Evolutionary conservation across 495 filamentous ascomycete genomes (phyloP), one percentile per base, ranked within the genome.

Genomic region (Bryoglossum gracile): DNA sequence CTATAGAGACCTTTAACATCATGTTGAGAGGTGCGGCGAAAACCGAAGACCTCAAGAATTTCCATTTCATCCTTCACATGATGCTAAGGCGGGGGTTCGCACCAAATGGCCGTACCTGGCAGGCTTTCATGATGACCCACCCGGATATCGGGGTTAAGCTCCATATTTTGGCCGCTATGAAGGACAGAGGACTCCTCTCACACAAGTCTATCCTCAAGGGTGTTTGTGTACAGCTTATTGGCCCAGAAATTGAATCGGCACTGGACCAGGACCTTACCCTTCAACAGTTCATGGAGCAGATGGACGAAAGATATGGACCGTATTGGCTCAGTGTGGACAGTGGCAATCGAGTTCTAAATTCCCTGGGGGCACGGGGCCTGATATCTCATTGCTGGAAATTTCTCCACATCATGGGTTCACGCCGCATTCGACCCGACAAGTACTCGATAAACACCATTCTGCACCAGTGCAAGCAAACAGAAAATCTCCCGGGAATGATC

Each of bases 1-100:
- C 32, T n/a, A n/a, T 32, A 9, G 48, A 59, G 24, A 51, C 44
- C 0, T 59, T 52, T 30, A 59, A 59, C 25, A 55, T 53, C 24
- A 50, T 55, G 56, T 35, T 59, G 26, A 23, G 40, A 24, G 44
- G 44, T 11, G 34, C 49, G 6, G 51, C 56, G 5, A 50, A 50
- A 37, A 41, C 19, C 3, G 38, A 49, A 10, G 48, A 59, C 42
- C 24, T 55, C 16, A 38, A 49, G 30, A 48, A 40, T 24, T 59
- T 59, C 26, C 48, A 43, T 13, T 53, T 55, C 40, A 52, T 59
- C 6, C 34, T 59, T 8, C 36, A 55, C 35, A 32, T 53, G 1
- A 55, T 59, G 56, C 33, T 55, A 6, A 14, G 19, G 14, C 30
- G 48, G 43, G 52, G 52, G 16, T 16, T 50, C 16, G 13, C 11